These are phyloP conservation scores for Sergeia podlipaevii DNA, from an alignment of 208 protist species.

Conservation along the genomic window DNA sequence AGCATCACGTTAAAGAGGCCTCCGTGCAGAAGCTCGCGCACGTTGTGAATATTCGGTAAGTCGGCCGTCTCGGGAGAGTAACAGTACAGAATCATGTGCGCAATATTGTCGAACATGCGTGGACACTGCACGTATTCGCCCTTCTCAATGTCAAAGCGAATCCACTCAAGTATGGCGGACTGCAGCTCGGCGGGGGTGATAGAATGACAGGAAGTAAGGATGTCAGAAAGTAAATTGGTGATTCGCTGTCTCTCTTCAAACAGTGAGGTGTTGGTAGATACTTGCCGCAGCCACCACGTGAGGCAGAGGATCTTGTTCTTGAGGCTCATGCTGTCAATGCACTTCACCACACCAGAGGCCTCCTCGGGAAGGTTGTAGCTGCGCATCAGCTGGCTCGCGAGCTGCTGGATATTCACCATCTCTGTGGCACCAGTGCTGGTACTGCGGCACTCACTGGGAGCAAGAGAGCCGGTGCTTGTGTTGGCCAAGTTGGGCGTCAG, in stretches of 20 bases:
- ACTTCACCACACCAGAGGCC: slow-evolving; percentile 32
- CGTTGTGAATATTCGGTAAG: slow-evolving; percentile 37
- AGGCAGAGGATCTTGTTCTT: slow-evolving; percentile 72
- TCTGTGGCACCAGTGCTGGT: slow-evolving; percentile 23
- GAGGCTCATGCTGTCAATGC: slow-evolving; percentile 49
- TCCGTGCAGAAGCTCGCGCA: slow-evolving; percentile 55
- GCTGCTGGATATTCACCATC: slow-evolving; percentile 62
- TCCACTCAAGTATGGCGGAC: slow-evolving; percentile 65
- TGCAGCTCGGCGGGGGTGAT: slow-evolving; percentile 41
- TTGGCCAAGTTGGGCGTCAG: slow-evolving; percentile 2
- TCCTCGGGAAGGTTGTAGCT: slow-evolving; percentile 53
- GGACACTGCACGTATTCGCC: slow-evolving; percentile 69
- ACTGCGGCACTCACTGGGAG: slow-evolving; percentile 1
- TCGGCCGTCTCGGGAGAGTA: slow-evolving; percentile 35
- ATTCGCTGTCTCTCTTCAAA: slow-evolving; percentile 62
- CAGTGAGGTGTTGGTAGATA: slow-evolving; percentile 44
- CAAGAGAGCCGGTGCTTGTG: slow-evolving; percentile 10
- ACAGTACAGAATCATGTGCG: slow-evolving; percentile 66
- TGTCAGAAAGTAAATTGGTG: slow-evolving; percentile 38
- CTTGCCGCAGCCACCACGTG: slow-evolving; percentile 81
- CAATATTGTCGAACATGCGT: slow-evolving; percentile 80
- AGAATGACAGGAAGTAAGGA: slow-evolving; percentile 38
- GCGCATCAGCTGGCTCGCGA: slow-evolving; percentile 65
- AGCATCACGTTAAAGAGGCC: slow-evolving; percentile 79
- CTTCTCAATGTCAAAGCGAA: slow-evolving; percentile 79